These are phyloP conservation scores for Ramichloridium luteum DNA, from an alignment of 2,329 filamentous ascomycete species.

Conservation along the genomic window DNA sequence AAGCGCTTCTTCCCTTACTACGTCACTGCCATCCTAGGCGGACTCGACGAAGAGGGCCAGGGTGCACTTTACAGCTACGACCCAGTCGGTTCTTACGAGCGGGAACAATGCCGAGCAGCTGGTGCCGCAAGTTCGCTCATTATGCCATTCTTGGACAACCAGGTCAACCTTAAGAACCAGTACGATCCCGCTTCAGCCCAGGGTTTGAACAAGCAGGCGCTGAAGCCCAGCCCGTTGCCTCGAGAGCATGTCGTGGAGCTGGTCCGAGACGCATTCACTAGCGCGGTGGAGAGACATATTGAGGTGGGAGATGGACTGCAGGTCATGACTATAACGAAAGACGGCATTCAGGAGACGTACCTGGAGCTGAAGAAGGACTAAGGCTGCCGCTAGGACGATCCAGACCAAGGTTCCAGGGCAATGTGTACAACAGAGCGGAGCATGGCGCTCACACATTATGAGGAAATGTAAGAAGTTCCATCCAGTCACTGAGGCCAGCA, in stretches of 20 bases:
- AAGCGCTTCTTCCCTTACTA: constrained; percentile 99
- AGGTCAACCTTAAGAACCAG: constrained; percentile 99
- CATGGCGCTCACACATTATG: too few species aligned
- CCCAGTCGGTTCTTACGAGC: constrained; percentile 92
- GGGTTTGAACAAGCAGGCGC: constrained; percentile 67
- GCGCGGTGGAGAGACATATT: constrained; percentile 95
- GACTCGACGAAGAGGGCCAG: constrained; percentile 85
- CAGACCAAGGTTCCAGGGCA: too few species aligned
- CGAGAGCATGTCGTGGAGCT: constrained; percentile 66
- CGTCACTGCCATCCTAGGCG: constrained; percentile 84
- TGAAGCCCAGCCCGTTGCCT: constrained; percentile 55
- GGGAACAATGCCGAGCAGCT: constrained; percentile 88
- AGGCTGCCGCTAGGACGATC: not conserved
- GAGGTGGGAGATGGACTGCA: constrained; percentile 95
- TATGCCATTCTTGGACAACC: constrained; percentile 98
- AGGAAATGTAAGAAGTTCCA: too few species aligned
- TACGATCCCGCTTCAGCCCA: constrained; percentile 76
- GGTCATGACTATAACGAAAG: constrained; percentile 81
- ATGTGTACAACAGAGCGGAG: too few species aligned
- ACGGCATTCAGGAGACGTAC: constrained; percentile 79
- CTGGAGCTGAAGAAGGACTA: constrained; percentile 81
- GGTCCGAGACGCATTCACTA: constrained; percentile 95
- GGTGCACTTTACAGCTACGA: constrained; percentile 96
- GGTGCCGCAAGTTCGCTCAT: constrained; percentile 79
- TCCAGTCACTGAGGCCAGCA: too few species aligned